Evolutionary conservation across 2,329 filamentous ascomycete genomes (phyloP), one percentile per base, ranked within the genome.

Genomic region (Rhynchosporium secalis): DNA sequence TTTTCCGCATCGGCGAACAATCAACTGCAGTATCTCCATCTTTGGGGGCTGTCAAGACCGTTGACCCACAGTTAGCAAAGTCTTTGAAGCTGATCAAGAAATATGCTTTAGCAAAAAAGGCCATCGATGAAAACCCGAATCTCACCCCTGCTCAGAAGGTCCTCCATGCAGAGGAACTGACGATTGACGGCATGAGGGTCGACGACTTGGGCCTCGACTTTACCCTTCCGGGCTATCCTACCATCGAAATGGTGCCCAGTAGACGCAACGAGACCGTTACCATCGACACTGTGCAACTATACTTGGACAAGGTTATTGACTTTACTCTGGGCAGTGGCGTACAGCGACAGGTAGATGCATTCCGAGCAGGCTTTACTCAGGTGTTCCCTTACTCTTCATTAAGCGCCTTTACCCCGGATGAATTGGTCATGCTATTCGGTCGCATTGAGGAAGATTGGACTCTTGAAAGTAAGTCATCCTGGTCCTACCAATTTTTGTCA

Each of bases 381-480:
- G 96, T 99, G 0, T 99, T 99, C 80, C 92, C 94, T 0, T 99
- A 96, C 77, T 89, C 91, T 3, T 92, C 96, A 7, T 78, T 99
- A 54, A 91, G 89, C 68, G 92, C 95, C 0, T 99, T 99, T 73
- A 99, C 95, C 0, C 93, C 96, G 0, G 92, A 92, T 70, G 96
- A 99, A 76, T 82, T 99, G 36, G 94, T 97, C 46, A 94, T 93
- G 80, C 83, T 99, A 31, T 99, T 98, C 78, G 95, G 95, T 20
- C 86, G 89, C 62, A 87, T 92, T 4, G 91, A 98, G 7, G 95
- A 99, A 74, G 95, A 99, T 75, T 99, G 95, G 95, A 92, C 91
- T 28, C 87, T 99, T 68, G 94, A 98, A 75, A 99, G 91, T 95
- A 85, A 83, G 91, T 82, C 46, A 9, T 63, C 26, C 3, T 9